phyloP scores from a whole-genome alignment of 2,329 filamentous ascomycete species.

The Colletotrichum coccodes region DNA sequence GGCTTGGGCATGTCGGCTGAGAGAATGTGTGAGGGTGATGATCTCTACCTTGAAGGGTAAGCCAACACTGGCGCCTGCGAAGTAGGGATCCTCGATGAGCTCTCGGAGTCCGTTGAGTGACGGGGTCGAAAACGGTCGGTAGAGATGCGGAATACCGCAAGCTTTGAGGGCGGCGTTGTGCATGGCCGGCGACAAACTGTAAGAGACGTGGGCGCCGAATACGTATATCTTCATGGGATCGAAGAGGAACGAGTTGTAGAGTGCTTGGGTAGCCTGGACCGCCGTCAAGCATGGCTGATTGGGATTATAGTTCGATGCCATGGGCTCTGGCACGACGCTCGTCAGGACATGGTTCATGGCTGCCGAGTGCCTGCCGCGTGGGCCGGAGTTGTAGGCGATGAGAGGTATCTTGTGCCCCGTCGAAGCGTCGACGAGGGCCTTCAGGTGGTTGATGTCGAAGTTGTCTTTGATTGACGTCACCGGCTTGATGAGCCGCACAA shows the following conservation, averaged over 20 bases:
- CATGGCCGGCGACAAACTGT: conserved; percentile 82
- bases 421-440: conserved; percentile 56
- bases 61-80: conserved; percentile 78
- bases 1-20: conserved; percentile 77
- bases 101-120: conserved; percentile 72
- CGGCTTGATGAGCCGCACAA: conserved; percentile 70
- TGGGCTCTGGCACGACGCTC: conserved; percentile 62
- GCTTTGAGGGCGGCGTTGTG: conserved; percentile 76
- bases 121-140: conserved; percentile 70
- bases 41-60: conserved; percentile 82
- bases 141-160: conserved; percentile 76
- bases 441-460: conserved; percentile 66
- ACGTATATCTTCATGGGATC: conserved; percentile 79
- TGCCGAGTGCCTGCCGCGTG: conserved; percentile 70
- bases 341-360: conserved; percentile 75
- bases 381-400: conserved; percentile 73
- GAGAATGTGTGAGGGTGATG: conserved; percentile 73
- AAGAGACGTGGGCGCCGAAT: conserved; percentile 76
- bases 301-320: conserved; percentile 36
- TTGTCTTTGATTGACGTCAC: conserved; percentile 70
- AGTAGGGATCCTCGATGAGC: conserved; percentile 72
- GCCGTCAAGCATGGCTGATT: conserved; percentile 60
- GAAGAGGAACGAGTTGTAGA: conserved; percentile 74
- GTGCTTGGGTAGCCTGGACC: conserved; percentile 69
- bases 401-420: conserved; percentile 60